These are phyloP conservation scores for Cyphellophora attinorum DNA, from an alignment of 2,329 filamentous ascomycete species.

Conservation along the genomic window DNA sequence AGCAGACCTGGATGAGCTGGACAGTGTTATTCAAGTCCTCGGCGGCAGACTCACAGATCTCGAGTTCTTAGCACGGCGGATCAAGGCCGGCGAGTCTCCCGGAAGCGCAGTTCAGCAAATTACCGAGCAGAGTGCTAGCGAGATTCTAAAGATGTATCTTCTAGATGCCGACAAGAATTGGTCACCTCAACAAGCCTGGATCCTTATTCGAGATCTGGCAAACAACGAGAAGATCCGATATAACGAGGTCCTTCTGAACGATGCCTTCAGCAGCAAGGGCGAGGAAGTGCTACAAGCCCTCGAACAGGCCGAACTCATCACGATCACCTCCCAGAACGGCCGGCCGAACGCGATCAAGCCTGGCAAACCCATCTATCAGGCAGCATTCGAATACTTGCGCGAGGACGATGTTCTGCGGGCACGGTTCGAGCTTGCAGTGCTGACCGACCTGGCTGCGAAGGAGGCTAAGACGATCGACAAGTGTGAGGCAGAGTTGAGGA, in stretches of 20 bases:
- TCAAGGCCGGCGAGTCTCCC: conserved; percentile 79
- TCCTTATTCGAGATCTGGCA: conserved; percentile 70
- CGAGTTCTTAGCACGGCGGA: conserved; percentile 81
- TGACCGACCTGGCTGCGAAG: conserved; percentile 59
- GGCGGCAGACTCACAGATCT: conserved; percentile 93
- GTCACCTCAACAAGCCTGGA: conserved; percentile 83
- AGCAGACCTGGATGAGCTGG: conserved; percentile 59
- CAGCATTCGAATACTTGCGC: conserved; percentile 66
- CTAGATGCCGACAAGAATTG: conserved; percentile 56
- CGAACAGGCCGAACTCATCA: conserved; percentile 77
- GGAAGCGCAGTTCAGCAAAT: conserved; percentile 74
- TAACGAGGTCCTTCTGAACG: conserved; percentile 71
- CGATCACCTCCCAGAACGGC: conserved; percentile 62
- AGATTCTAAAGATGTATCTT: conserved; percentile 90
- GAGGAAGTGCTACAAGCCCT: conserved; percentile 71
- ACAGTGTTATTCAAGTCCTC: conserved; percentile 67
- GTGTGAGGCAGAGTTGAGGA: conserved; percentile 64
- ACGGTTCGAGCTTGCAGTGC: conserved; percentile 61
- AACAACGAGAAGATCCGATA: conserved; percentile 59
- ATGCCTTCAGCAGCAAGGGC: conserved; percentile 63
- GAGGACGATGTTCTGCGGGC: conserved; percentile 64
- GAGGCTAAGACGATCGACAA: conserved; percentile 69
- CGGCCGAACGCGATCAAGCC: conserved; percentile 68
- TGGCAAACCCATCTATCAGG: conserved; percentile 76
- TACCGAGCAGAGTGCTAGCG: conserved; percentile 75